phyloP scores from a whole-genome alignment of 257 asterid genomes.

The Fraxinus cuspidata region DNA sequence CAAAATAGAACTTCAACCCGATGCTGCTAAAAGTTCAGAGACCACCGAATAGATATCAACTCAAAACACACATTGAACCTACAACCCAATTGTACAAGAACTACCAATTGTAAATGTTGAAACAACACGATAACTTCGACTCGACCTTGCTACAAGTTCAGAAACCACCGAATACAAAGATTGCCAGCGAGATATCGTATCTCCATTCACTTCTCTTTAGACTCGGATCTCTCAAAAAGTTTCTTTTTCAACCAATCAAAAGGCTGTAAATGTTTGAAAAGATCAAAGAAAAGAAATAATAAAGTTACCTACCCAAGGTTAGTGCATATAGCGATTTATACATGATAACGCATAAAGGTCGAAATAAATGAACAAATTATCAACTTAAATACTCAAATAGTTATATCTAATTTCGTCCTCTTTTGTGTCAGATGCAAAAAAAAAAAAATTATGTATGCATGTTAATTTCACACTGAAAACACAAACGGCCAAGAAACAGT shows the following conservation, averaged over 20 bases:
- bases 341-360: not conserved
- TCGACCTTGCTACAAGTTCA: conserved; percentile 34
- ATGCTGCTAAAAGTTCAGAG: not conserved
- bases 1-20: no score
- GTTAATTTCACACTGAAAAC: not conserved
- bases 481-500: not conserved
- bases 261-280: conserved; percentile 55
- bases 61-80: not conserved
- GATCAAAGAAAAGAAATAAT: not conserved
- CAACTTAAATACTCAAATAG: conserved; percentile 2
- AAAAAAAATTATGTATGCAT: not conserved
- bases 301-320: not conserved
- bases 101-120: not conserved
- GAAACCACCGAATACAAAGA: conserved; percentile 33
- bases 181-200: conserved; percentile 24
- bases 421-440: not conserved
- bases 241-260: conserved; percentile 87
- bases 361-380: not conserved
- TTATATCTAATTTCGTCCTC: not conserved
- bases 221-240: conserved; percentile 62
- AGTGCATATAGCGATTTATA: not conserved
- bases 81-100: not conserved
- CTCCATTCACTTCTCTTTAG: conserved; percentile 60
- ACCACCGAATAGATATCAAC: not conserved
- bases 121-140: conserved; percentile 10